Base-by-base conservation (phyloP, 345 rosid genomes). In the Linum trigynum region DNA sequence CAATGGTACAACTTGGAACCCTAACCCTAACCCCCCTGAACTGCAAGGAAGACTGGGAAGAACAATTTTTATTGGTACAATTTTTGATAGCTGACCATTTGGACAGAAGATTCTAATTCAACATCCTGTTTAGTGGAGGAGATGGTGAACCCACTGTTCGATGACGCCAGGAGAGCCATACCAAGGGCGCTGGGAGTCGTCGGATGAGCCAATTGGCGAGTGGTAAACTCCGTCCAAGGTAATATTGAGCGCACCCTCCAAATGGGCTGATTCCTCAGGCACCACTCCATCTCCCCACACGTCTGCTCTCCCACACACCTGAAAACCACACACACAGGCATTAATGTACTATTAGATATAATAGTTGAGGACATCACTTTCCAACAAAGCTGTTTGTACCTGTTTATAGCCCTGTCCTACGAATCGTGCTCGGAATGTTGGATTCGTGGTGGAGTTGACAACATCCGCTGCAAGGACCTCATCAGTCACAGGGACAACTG, bases 281-380 rank as follows among this genome's bases (percentile, higher is more conserved):
- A 92, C 98, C 6, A 92, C 94, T 55, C 98, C 98, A 69, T 90
- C 98, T 11, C 98, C 98, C 98, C 96, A 90, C 14, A 85, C 98
- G 67, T 89, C 87, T 68, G 97, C 97, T 76, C 74, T 73, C 69
- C 97, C 97, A 16, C 94, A 90, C 40, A 90, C 91, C 91, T 88
- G 82, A 53, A 43, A 53, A 17, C 11, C 32, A 23, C 32, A 12
- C 61, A 17, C 16, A 35, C 39, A 57, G 2, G n/a, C n/a, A n/a
- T n/a, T 16, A 43, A 35, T 23, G 17, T 36, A 32, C 4, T 1
- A 61, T 7, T 39, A 3, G 17, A 39, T n/a, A 3, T 23, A 56
- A 61, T 37, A 39, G 35, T 40, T 45, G 51, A 59, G 45, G 8
- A 59, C 45, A 23, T 14, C 41, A 51, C 66, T 16, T 32, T 39